A percentile compares a stretch with the other conserved stretches of the same genome.
These are phyloP conservation scores for Sphaerostilbella broomeana DNA, from an alignment of 2,329 filamentous ascomycete genomes.

Conservation along the genomic window DNA sequence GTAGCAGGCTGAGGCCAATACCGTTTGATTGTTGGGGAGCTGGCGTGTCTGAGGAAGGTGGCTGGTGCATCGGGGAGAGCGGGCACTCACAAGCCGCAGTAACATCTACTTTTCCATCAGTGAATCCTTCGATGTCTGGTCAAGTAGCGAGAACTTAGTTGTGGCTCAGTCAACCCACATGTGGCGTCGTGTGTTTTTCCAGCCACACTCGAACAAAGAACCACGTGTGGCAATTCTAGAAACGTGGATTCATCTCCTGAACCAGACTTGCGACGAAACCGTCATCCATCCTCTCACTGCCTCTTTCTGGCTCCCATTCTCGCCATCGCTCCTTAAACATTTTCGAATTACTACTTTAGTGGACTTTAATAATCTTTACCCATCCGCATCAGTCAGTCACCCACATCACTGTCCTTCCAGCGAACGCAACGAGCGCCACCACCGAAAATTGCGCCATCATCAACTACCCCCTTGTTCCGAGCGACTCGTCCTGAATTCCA, in stretches of 20 bases:
- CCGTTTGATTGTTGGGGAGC: not conserved
- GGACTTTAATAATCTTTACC: not conserved
- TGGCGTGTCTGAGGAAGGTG: conserved; percentile 12
- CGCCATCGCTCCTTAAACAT: conserved; percentile 9
- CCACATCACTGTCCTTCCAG: not conserved
- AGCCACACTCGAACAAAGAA: not conserved
- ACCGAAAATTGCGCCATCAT: conserved; percentile 3
- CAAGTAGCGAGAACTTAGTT: too few species aligned
- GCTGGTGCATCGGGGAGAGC: too few species aligned
- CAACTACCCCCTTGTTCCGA: not conserved
- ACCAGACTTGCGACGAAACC: conserved; percentile 4
- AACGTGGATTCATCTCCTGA: conserved; percentile 11
- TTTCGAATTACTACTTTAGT: not conserved
- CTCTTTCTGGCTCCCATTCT: conserved; percentile 2
- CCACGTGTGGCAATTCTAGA: conserved; percentile 10
- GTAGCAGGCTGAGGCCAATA: conserved; percentile 8
- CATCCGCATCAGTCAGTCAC: too few species aligned
- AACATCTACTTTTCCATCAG: too few species aligned
- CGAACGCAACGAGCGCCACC: not conserved
- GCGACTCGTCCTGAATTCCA: not conserved
- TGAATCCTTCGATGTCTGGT: too few species aligned
- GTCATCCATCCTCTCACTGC: conserved; percentile 5
- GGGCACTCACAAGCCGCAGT: too few species aligned
- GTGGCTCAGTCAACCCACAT: too few species aligned
- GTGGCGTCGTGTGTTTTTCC: not conserved